phyloP scores from a whole-genome alignment of 2,329 filamentous ascomycete genomes.

The Pseudovirgaria hyperparasitica region DNA sequence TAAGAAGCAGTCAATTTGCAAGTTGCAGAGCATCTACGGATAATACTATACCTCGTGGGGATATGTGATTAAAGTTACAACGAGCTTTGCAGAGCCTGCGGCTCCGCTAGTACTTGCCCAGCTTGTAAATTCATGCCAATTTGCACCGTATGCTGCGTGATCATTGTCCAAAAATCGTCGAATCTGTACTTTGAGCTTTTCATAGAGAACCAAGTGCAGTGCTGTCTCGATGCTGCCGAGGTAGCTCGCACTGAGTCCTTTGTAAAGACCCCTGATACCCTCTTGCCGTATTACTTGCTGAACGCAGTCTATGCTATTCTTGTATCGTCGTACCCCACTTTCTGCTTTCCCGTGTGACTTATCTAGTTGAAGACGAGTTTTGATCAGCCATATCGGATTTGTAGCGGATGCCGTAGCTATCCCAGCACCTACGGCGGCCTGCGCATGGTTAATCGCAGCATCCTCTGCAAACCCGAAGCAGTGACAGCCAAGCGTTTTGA shows the following conservation, averaged over 20 bases:
- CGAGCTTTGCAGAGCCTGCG: constrained; percentile 21
- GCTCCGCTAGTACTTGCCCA: constrained; percentile 22
- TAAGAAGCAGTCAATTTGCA: constrained; percentile 5
- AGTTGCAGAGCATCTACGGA: neutral
- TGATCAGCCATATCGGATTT: constrained; percentile 27
- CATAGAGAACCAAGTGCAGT: constrained; percentile 23
- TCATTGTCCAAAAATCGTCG: constrained; percentile 10
- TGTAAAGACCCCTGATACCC: constrained; percentile 7
- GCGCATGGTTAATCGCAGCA: constrained; percentile 18
- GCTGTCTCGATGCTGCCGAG: constrained; percentile 24
- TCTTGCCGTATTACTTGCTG: constrained; percentile 5
- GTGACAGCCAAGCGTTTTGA: constrained; percentile 20
- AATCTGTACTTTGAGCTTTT: constrained; percentile 16
- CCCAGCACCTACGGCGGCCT: constrained; percentile 22
- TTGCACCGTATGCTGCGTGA: constrained; percentile 10
- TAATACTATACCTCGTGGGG: constrained; percentile 19
- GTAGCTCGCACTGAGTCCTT: constrained; percentile 14
- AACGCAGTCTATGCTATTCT: constrained; percentile 6
- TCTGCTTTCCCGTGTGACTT: constrained; percentile 3
- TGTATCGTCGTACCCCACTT: constrained; percentile 4
- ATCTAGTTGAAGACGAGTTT: constrained; percentile 9
- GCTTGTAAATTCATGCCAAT: constrained; percentile 13
- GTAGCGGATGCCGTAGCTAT: constrained; percentile 23
- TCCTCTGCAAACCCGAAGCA: constrained; percentile 16
- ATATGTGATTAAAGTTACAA: constrained; percentile 21